Evolutionary conservation across 164 flowering plant species (phyloP), one percentile per base, ranked within the genome.

Genomic region (Macadamia tetraphylla): DNA sequence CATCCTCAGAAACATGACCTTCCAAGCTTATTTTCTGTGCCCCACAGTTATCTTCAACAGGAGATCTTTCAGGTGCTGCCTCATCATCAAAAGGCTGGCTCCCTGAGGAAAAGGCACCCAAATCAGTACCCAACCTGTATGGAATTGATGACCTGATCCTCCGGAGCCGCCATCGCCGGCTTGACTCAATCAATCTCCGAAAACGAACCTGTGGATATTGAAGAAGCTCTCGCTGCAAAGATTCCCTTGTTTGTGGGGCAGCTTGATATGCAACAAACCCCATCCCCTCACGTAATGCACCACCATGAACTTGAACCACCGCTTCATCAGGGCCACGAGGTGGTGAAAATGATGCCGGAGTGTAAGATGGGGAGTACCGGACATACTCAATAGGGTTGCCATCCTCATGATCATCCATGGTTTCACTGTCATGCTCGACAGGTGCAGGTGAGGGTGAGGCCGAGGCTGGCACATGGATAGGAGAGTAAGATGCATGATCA

Each of bases 131-230:
- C 23, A 23, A 23, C 23, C 23, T 23, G 23, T 23, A 23, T 23
- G 23, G 23, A 23, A 23, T 23, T 23, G 23, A 23, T 0, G 23
- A 23, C 23, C 23, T 23, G 23, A 23, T 23, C 52, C 79, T 73
- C 51, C 79, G 70, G 11, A 67, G 13, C 57, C 64, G 49, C 9
- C 9, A 14, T 4, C 74, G 73, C 14, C 60, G 69, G 18, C 29
- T 67, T 17, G 74, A 64, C 30, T 76, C 79, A 51, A 73, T 70
- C 65, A 73, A 67, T 64, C 76, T 66, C 63, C 59, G 73, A 12
- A 69, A 58, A 23, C 79, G 71, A 29, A 66, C 62, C 30, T 66
- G 69, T 53, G 76, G 69, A 44, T 43, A 62, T 49, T 64, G 71
- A 63, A 64, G 71, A 31, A 52, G 72, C 48, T 35, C 62, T 11